Conservation (phyloP, 2,329 filamentous ascomycete genomes). For the Didymella exigua region DNA sequence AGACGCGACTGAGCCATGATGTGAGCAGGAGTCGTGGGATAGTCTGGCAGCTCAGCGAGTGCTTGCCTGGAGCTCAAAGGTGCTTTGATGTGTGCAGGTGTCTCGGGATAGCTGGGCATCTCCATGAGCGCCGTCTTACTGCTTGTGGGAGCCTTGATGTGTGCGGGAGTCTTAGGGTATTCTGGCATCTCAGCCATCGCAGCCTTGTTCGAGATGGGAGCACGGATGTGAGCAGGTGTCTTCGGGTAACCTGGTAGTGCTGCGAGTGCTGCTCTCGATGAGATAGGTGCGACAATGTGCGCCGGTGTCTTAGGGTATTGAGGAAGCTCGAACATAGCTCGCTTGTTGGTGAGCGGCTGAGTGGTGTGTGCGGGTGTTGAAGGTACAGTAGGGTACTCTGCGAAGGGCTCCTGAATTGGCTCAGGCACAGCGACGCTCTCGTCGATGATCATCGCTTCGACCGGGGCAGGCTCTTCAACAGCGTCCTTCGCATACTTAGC, state of each 20-base stretch:
- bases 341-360: constrained; percentile 17
- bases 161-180: constrained; percentile 29
- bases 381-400: constrained; percentile 28
- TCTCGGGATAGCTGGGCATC: constrained; percentile 23
- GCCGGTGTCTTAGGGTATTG: constrained; percentile 32
- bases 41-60: constrained; percentile 30
- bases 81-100: constrained; percentile 29
- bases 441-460: neutral
- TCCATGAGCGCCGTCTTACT: constrained; percentile 17
- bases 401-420: constrained; percentile 29
- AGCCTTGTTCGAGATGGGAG: constrained; percentile 21
- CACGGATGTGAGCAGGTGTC: constrained; percentile 33
- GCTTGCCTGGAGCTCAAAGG: constrained; percentile 27
- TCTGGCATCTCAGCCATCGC: constrained; percentile 30
- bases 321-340: constrained; percentile 24
- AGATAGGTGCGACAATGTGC: constrained; percentile 27
- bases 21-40: constrained; percentile 19
- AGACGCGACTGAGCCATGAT: constrained; percentile 5
- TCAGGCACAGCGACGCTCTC: constrained; percentile 7
- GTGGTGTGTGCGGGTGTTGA: constrained; percentile 26
- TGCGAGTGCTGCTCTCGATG: constrained; percentile 23
- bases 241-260: constrained; percentile 31
- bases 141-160: constrained; percentile 23
- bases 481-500: constrained; percentile 17
- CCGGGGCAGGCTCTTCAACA: neutral